Percentiles rank a stretch among this genome's conserved stretches.
phyloP scores from a whole-genome alignment of 352 stramenopile species.

The Phytophthora podocarpi region DNA sequence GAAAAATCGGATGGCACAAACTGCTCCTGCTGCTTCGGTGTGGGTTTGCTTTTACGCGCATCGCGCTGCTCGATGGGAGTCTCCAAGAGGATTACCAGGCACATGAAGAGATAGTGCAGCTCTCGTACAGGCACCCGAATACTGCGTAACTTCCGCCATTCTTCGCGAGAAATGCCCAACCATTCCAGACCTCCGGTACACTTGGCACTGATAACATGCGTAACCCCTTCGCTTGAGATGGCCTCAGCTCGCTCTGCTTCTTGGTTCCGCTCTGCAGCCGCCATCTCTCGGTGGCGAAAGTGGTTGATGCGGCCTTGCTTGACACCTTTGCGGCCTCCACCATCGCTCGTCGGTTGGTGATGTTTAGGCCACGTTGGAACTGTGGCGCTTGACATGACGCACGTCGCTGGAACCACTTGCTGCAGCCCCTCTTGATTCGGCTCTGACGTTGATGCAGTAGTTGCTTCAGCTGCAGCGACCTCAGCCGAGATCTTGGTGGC shows the following conservation, averaged over 20 bases:
- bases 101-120: conserved; percentile 84
- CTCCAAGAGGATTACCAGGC: conserved; percentile 69
- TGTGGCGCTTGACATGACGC: conserved; percentile 60
- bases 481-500: conserved; percentile 46
- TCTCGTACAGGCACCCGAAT: conserved; percentile 72
- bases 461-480: conserved; percentile 29
- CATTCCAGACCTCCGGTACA: conserved; percentile 54
- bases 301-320: conserved; percentile 75
- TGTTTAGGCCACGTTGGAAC: conserved; percentile 64
- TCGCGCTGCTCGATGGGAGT: conserved; percentile 46
- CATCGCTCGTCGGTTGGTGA: conserved; percentile 60
- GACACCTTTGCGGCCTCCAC: conserved; percentile 49
- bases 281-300: conserved; percentile 49
- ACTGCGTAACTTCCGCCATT: conserved; percentile 64
- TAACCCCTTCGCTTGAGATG: conserved; percentile 14
- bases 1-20: conserved; percentile 67
- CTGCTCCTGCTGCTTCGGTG: conserved; percentile 49
- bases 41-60: conserved; percentile 40
- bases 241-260: conserved; percentile 20
- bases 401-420: conserved; percentile 39
- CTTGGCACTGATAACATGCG: conserved; percentile 20
- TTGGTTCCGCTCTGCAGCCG: conserved; percentile 30
- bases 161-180: conserved; percentile 68
- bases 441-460: conserved; percentile 5
- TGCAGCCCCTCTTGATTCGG: conserved; percentile 21